Evolutionary conservation across 805 yeast species (phyloP), one percentile per base, ranked within the genome.

Genomic region (Yamadazyma kitorensis): DNA sequence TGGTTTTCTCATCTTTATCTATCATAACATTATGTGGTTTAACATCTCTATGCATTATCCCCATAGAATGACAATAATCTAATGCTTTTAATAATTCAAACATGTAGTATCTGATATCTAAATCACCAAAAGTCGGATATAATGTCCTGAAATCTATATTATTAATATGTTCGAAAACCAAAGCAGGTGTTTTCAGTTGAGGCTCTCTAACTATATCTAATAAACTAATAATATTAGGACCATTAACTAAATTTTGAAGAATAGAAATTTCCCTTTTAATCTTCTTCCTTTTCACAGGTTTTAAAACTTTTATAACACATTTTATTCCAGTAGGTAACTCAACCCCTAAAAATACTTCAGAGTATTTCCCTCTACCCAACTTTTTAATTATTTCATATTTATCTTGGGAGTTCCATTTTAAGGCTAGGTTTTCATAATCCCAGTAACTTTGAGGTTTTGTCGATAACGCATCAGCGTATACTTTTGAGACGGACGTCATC

Each of bases 21-120:
- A 87, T 87, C 95, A 87, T 87, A 27, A 87, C 86, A 53, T 87
- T 87, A 58, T 87, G 96, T 8, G 96, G 96, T 56, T 87, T 87
- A 32, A 87, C 96, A 60, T 87, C 96, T 55, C 96, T 71, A 60
- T 87, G 96, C 82, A 87, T 87, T 45, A 89, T 86, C 23, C 97
- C 97, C 82, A 84, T 84, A 5, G 94, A 83, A 64, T 89, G 97
- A 35, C 86, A 82, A 59, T 74, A 88, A 63, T 89, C 94, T 44
- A 89, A 70, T 0, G 96, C 96, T 37, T 69, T 73, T 49, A 89
- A 70, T 45, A 89, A 68, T 61, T 88, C 93, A 45, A 71, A 79
- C 76, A 89, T 86, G 61, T 89, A 89, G 62, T 61, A 86, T 46
- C 86, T 76, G 45, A 88, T 82, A 55, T 89, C 96, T 33, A 64